A percentile compares a stretch with the other conserved stretches of the same genome.
Evolutionary conservation across 352 stramenopile genomes (phyloP).

Genomic region (Pythium insidiosum): DNA sequence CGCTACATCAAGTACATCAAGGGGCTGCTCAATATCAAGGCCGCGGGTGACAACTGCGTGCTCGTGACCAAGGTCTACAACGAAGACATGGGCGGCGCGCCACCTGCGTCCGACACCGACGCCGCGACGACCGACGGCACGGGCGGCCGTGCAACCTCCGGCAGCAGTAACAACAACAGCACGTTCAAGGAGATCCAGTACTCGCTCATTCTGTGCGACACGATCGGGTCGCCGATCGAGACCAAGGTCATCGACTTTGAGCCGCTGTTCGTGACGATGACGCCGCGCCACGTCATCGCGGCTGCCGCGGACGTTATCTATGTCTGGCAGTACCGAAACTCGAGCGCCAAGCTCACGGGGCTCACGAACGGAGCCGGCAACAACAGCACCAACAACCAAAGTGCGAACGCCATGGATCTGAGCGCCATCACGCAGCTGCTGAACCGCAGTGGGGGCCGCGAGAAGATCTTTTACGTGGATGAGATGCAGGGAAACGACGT

Average conservation of each 20-base stretch:
- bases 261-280: slow-evolving; percentile 84
- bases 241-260: slow-evolving; percentile 82
- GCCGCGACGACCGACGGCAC: slow-evolving; percentile 7
- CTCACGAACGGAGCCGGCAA: slow-evolving; percentile 24
- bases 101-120: slow-evolving; percentile 13
- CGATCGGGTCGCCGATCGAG: slow-evolving; percentile 77
- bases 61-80: slow-evolving; percentile 81
- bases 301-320: slow-evolving; percentile 84
- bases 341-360: slow-evolving; percentile 65
- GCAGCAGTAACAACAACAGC: slow-evolving; percentile 9
- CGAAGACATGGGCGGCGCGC: slow-evolving; percentile 54
- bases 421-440: slow-evolving; percentile 60
- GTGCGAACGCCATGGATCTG: slow-evolving; percentile 35
- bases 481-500: slow-evolving; percentile 69
- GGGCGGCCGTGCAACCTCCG: too few relatives aligned
- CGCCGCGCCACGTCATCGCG: slow-evolving; percentile 69
- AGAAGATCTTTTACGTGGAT: slow-evolving; percentile 90
- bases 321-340: slow-evolving; percentile 91
- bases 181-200: slow-evolving; percentile 69
- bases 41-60: slow-evolving; percentile 81
- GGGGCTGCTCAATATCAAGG: slow-evolving; percentile 66
- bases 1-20: slow-evolving; percentile 84
- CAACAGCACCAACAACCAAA: slow-evolving; percentile 11
- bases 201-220: slow-evolving; percentile 82
- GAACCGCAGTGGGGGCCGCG: slow-evolving; percentile 53